Conservation (phyloP, 345 rosid genomes). For the Arabis hirsuta region DNA sequence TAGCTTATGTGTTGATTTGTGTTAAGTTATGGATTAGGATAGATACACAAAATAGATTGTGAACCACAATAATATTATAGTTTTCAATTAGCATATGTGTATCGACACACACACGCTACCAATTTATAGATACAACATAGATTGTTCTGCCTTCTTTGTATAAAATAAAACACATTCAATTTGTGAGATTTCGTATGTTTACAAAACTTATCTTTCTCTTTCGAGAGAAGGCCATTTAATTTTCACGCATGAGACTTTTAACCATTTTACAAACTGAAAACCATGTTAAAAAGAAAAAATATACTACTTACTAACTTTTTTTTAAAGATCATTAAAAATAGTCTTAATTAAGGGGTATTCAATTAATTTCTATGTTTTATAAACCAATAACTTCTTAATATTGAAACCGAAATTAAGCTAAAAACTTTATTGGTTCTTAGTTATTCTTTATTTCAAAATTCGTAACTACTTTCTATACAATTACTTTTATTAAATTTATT, state of each 20-base stretch:
- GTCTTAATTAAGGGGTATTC: too few relatives aligned
- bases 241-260: background rate
- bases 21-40: conserved; percentile 42
- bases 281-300: background rate
- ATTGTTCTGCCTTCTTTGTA: conserved; percentile 23
- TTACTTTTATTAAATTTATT: background rate
- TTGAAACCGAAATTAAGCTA: background rate
- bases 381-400: conserved; percentile 1
- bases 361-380: background rate
- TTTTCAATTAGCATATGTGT: conserved; percentile 7
- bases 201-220: background rate
- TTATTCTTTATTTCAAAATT: background rate
- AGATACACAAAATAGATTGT: conserved; percentile 37
- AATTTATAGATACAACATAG: conserved; percentile 15
- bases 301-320: too few relatives aligned
- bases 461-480: background rate
- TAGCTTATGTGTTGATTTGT: conserved; percentile 31
- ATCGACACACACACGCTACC: conserved; percentile 5
- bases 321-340: too few relatives aligned
- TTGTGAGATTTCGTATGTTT: conserved; percentile 10
- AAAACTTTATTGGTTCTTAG: background rate
- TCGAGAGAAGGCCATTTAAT: background rate
- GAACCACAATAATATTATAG: conserved; percentile 1
- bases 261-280: background rate
- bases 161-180: background rate